These are phyloP conservation scores for Amborella trichopoda DNA, from an alignment of 164 flowering plant genomes.

Conservation along the genomic window DNA sequence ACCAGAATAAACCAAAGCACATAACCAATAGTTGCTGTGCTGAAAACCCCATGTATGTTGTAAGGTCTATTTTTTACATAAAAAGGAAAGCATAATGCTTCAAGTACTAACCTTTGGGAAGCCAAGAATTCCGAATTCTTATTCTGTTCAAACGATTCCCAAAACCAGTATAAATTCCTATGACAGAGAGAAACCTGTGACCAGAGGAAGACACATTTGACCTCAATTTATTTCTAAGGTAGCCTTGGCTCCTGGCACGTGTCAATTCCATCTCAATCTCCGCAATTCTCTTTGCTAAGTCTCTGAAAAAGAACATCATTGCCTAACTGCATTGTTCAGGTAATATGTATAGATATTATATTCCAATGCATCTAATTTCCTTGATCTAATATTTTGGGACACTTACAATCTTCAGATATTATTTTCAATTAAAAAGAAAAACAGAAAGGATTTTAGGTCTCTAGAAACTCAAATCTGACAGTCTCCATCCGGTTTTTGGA, in stretches of 20 bases:
- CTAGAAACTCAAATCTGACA: neutral
- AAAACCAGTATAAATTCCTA: slow-evolving; percentile 95
- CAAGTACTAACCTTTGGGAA: slow-evolving; percentile 82
- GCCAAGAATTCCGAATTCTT: slow-evolving; percentile 81
- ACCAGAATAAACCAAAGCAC: neutral
- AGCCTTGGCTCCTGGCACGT: slow-evolving; percentile 86
- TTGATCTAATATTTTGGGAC: no score
- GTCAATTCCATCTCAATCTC: slow-evolving; percentile 96
- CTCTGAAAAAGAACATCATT: slow-evolving; percentile 30
- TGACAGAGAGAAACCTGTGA: slow-evolving; percentile 70
- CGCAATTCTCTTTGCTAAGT: slow-evolving; percentile 72
- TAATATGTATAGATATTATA: no score
- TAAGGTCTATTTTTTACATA: no score
- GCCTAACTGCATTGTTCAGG: no score
- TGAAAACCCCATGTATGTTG: no score
- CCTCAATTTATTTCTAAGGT: slow-evolving; percentile 37
- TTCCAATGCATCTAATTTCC: no score
- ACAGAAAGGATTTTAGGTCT: neutral
- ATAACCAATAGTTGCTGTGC: neutral
- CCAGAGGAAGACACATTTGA: slow-evolving; percentile 35
- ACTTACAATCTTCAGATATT: neutral
- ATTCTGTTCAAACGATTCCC: slow-evolving; percentile 80
- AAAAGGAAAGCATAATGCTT: no score
- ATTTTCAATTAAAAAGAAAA: neutral
- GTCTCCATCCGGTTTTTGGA: neutral